phyloP scores from a whole-genome alignment of 208 protist genomes.

The Crithidia brevicula region DNA sequence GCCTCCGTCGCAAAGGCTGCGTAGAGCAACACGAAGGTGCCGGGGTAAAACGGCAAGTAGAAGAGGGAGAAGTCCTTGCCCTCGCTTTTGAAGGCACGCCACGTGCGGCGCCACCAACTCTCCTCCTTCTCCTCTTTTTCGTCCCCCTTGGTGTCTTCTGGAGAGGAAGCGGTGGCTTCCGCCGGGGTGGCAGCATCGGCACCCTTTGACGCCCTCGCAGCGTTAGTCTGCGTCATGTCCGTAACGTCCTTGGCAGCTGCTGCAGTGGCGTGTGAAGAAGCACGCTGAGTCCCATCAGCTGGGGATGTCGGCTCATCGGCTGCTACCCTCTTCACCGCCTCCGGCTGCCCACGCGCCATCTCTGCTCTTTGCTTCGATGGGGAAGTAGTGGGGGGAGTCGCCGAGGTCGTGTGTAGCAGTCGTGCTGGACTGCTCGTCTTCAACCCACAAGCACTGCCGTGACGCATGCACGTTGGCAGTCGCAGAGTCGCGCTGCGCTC shows the following conservation, averaged over 20 bases:
- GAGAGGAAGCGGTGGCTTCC: background rate
- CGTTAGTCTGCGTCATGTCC: background rate
- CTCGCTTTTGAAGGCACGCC: slow-evolving; percentile 35
- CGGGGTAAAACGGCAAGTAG: slow-evolving; percentile 27
- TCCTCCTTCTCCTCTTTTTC: background rate
- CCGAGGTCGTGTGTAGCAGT: background rate
- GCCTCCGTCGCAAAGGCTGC: slow-evolving; percentile 38
- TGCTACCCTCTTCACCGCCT: too few species aligned
- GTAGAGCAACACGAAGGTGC: slow-evolving; percentile 47
- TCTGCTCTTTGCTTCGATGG: too few species aligned
- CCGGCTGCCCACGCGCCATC: too few species aligned
- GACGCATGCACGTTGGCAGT: too few species aligned
- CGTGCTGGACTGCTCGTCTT: too few species aligned
- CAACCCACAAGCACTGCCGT: too few species aligned
- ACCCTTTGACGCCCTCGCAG: background rate
- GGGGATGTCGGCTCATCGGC: too few species aligned
- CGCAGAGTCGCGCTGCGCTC: too few species aligned
- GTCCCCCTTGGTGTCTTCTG: background rate
- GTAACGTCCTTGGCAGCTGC: background rate
- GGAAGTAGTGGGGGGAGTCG: too few species aligned
- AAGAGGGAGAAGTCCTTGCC: slow-evolving; percentile 35
- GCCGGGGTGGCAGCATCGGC: background rate
- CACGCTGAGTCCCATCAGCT: too few species aligned
- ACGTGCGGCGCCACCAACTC: slow-evolving; percentile 11
- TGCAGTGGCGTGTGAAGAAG: too few species aligned